Evolutionary conservation across 176 grass and related monocot species (phyloP), one percentile per base, ranked within the genome.

Genomic region (Eragrostis nindensis): DNA sequence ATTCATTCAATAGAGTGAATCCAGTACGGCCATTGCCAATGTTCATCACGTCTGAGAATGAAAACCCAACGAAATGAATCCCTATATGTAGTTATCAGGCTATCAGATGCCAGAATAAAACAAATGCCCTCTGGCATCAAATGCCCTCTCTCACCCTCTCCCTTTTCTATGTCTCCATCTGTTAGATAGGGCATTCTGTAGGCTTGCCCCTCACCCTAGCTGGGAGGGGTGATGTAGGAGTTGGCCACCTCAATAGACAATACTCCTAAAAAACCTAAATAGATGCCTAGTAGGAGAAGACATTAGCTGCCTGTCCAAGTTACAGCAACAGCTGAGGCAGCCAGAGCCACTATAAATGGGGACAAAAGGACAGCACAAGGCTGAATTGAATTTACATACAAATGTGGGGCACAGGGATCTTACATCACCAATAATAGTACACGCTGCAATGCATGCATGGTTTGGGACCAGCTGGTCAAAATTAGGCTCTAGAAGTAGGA

Each of bases 391-490:
- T 78, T 59, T 61, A 61, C 56, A 60, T 60, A 47, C 79, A 19
- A 38, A 47, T 64, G 80, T 83, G 66, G 86, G 85, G 79, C 73
- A 65, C 80, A 52, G 4, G 82, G 16, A 65, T 62, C 74, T 50
- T 88, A 84, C 86, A 88, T 88, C 80, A 84, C 75, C 75, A 73
- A 22, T 66, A 74, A 50, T 39, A 66, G 80, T 88, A 79, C 86
- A 52, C 66, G 84, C 84, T 56, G 86, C 68, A 49, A 71, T 11
- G 47, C 73, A 57, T 74, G 53, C 74, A 67, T 32, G 59, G 55
- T 66, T 74, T 22, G 86, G 86, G 86, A 79, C 86, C 86, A 83
- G 53, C 80, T 29, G 80, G 86, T 83, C 74, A 67, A 88, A 83
- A 79, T 10, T 68, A 81, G 53, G 66, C 61, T 41, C 65, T 62